These are phyloP conservation scores for Coemansia sp. DNA, from an alignment of 192 early-diverging fungal species.

Conservation along the genomic window DNA sequence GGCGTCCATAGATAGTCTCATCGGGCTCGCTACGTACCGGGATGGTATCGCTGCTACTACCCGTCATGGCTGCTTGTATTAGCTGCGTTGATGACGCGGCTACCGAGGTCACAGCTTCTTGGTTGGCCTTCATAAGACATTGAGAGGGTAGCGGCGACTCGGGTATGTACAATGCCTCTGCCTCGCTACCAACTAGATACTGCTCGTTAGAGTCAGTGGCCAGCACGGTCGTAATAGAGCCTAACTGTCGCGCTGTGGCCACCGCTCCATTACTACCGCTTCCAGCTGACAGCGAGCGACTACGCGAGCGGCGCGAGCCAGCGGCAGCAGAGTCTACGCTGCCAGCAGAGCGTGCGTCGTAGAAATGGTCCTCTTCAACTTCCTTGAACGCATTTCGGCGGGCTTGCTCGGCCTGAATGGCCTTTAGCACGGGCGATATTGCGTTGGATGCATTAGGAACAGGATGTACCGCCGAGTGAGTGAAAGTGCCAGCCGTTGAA, in stretches of 20 bases:
- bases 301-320: not conserved
- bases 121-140: slow-evolving; percentile 28
- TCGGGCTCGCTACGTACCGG: slow-evolving; percentile 45
- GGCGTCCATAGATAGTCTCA: slow-evolving; percentile 58
- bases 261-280: not conserved
- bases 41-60: slow-evolving; percentile 8
- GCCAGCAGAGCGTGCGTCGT: slow-evolving; percentile 23
- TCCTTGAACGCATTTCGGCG: slow-evolving; percentile 27
- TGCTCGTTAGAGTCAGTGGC: not conserved
- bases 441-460: not conserved
- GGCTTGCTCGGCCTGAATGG: slow-evolving; percentile 43
- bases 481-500: slow-evolving; percentile 3
- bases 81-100: not conserved
- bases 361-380: slow-evolving; percentile 27
- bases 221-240: slow-evolving; percentile 10
- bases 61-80: not conserved
- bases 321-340: slow-evolving; percentile 11
- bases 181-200: not conserved
- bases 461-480: not conserved
- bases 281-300: slow-evolving; percentile 19
- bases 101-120: not conserved
- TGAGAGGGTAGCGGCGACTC: slow-evolving; percentile 45
- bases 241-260: not conserved
- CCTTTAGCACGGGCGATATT: slow-evolving; percentile 39
- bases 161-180: slow-evolving; percentile 20